Conservation (phyloP, 805 yeast genomes). For the Zygoascus tannicola region DNA sequence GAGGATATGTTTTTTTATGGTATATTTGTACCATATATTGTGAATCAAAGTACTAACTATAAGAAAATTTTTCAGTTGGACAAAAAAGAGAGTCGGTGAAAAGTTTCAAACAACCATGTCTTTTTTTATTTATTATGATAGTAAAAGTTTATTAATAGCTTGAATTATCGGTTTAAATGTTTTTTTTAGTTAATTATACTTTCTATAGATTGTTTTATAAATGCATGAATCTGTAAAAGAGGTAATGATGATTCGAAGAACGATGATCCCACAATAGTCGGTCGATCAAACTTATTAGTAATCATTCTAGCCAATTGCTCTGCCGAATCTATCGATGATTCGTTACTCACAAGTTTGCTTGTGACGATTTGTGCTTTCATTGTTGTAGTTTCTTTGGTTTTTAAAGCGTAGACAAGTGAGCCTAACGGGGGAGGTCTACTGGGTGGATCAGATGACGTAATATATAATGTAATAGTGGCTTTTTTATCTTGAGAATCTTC, state of each 20-base stretch:
- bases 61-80: no score
- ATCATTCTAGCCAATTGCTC: slow-evolving; percentile 13
- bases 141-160: no score
- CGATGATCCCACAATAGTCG: slow-evolving; percentile 13
- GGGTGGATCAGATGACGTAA: slow-evolving; percentile 1
- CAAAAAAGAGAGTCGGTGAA: no score
- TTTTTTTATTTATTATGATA: no score
- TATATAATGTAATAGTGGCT: slow-evolving; percentile 7
- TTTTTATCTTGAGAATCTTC: slow-evolving; percentile 6
- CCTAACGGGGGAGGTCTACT: slow-evolving; percentile 11
- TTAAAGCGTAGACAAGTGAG: slow-evolving; percentile 12
- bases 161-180: no score
- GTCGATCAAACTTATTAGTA: slow-evolving; percentile 11
- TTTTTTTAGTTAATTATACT: no score
- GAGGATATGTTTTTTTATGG: neutral
- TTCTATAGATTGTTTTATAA: neutral
- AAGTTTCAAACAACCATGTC: no score
- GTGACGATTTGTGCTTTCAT: neutral
- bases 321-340: slow-evolving; percentile 12
- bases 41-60: no score
- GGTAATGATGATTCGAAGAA: neutral
- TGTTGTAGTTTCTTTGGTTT: slow-evolving; percentile 1
- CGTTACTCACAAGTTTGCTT: slow-evolving; percentile 7
- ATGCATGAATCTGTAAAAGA: neutral
- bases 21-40: no score